Percentiles rank a stretch among this genome's conserved stretches.
These are phyloP conservation scores for Rhipidocladum racemiflorum DNA, from an alignment of 176 grass and related monocot species.

Conservation along the genomic window DNA sequence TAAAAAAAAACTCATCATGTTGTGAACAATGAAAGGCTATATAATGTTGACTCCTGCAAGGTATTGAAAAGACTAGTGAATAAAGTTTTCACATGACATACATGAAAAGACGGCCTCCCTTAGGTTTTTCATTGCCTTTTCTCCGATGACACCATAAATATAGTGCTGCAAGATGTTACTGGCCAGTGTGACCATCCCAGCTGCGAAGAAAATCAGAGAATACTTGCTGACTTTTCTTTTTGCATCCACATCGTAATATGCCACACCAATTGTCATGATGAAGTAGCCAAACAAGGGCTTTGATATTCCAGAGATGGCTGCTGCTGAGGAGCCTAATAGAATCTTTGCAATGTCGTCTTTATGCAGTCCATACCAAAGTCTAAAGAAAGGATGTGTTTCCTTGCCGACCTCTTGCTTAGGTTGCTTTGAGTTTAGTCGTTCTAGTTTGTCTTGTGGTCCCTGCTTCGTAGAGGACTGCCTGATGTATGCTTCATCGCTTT, in stretches of 20 bases:
- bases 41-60: background rate
- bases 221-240: slow-evolving; percentile 35
- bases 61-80: background rate
- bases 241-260: slow-evolving; percentile 46
- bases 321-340: slow-evolving; percentile 41
- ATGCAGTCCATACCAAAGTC: slow-evolving; percentile 54
- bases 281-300: slow-evolving; percentile 56
- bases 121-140: slow-evolving; percentile 48
- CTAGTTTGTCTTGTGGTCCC: background rate
- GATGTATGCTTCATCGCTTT: background rate
- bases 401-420: slow-evolving; percentile 9
- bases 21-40: background rate
- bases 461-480: slow-evolving; percentile 19
- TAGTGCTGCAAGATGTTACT: slow-evolving; percentile 46
- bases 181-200: slow-evolving; percentile 38
- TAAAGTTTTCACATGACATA: slow-evolving; percentile 16
- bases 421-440: background rate
- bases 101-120: slow-evolving; percentile 50
- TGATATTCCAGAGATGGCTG: slow-evolving; percentile 51
- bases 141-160: slow-evolving; percentile 45
- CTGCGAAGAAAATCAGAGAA: slow-evolving; percentile 38
- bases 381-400: slow-evolving; percentile 33
- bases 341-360: slow-evolving; percentile 50
- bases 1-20: slow-evolving; percentile 14
- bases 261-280: slow-evolving; percentile 62